Evolutionary conservation across 148 eudicot genomes (phyloP), one percentile per base, ranked within the genome.

Genomic region (Hydrangea macrophylla): DNA sequence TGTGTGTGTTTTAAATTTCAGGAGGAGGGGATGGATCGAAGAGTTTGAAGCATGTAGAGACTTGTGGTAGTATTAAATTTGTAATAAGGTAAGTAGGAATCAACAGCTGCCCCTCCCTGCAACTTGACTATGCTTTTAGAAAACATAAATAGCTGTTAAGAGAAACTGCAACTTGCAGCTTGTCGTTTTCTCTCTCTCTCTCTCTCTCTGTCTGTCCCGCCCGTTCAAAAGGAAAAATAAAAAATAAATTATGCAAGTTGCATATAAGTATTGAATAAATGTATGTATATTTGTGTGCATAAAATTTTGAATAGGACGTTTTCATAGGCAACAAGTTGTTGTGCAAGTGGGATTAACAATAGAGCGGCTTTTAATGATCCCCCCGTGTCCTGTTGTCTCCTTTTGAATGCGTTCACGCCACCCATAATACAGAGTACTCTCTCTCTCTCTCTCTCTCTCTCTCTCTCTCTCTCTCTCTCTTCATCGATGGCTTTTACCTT

Each of bases 111-210:
- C 30, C n/a, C 7, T 35, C 1, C 51, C 2, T 18, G 58, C 70
- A 66, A 66, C 60, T 66, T 66, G 70, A 51, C 27, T 8, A n/a
- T n/a, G 10, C 2, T 7, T 31, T n/a, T 10, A 15, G 3, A n/a
- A 15, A 48, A 48, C 53, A 48, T 22, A 48, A 48, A 7, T 48
- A 10, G 45, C 18, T 60, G 64, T 23, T 9, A 60, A 60, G 23
- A 36, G 48, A 60, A 60, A 60, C 5, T 23, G 69, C 69, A 53
- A 67, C 33, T 67, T 54, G 69, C 69, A 50, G 27, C 51, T 15
- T 15, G 25, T 35, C 20, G 32, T 33, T 9, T 22, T 9, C 15
- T 35, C 22, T 10, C 13, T 45, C 0, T 45, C 4, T 35, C 8
- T 35, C 8, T 8, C 8, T 3, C 8, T 3, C 4, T 35, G 8